Base-by-base conservation (phyloP, 2,329 filamentous ascomycete species). In the Clarireedia paspali region DNA sequence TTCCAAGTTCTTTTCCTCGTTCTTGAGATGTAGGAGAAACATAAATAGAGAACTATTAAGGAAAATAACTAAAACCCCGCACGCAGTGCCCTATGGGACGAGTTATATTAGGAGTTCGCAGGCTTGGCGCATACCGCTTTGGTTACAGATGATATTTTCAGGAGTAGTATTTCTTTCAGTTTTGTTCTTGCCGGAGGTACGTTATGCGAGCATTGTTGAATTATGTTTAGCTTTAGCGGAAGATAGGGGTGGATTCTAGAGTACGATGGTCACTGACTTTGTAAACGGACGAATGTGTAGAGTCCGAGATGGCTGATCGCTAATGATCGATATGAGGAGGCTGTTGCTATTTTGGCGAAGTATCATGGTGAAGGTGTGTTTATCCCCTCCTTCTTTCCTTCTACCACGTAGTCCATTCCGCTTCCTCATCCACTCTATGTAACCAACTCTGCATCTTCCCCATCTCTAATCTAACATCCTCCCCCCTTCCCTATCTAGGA, bases 271-370 rank as follows among this genome's bases (percentile, higher is more conserved):
- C 14, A 23, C 15, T 20, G n/a, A 17, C n/a, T 44, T 44, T 44
- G 4, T 44, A 40, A 15, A 40, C 38, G n/a, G 17, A 55, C 12
- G 14, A 1, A 6, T 6, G 26, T 44, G 6, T 20, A 55, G 53
- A 55, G 53, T n/a, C 81, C 81, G 5, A 70, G 80, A 49, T 83
- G 79, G 80, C 69, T 82, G 17, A 77, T 80, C 58, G 75, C 75
- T 44, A 75, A 81, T 51, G 77, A 81, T 57, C 76, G 78, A 15
- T 72, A 77, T 12, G 80, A 83, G 12, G 75, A 83, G 58, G 81
- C 80, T 0, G 69, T 77, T 23, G 68, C 72, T 7, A 76, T 80
- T 5, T 74, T 88, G 58, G 75, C 77, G 5, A 78, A 77, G 57
- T 83, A 81, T 61, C 84, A 84, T 61, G 75, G 77, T 15, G 74